Evolutionary conservation across 2,329 filamentous ascomycete genomes (phyloP), one percentile per base, ranked within the genome.

Genomic region (Neopestalotiopsis rosae): DNA sequence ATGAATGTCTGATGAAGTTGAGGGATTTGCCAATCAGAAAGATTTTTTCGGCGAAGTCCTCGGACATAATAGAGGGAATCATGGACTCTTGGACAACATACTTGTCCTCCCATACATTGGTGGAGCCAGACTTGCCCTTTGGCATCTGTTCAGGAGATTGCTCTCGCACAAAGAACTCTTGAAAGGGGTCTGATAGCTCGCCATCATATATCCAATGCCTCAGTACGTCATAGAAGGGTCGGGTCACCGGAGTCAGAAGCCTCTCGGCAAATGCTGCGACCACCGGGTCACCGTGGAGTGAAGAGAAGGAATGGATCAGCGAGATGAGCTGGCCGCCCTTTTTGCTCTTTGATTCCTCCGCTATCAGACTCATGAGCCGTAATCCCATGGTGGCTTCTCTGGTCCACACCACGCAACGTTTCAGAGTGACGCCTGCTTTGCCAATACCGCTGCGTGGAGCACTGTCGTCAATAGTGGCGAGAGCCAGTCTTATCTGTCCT

Each of bases 121-220:
- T 95, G 17, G 93, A 92, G 30, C 89, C 91, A 63, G 84, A 83
- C 73, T 85, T 87, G 63, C 69, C 85, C 83, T 70, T 89, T 38
- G 77, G 68, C 67, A 79, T 74, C 38, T 85, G 81, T 61, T 82
- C 81, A 5, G 89, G 86, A 66, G 91, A 88, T 74, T 95, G 94
- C 78, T 98, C 94, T 24, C 90, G 90, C 24, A 99, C 95, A 75
- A 99, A 98, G 81, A 99, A 99, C 77, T 99, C 96, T 68, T 90
- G 87, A 76, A 95, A 98, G 0, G 97, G 96, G 80, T 99, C 96
- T n/a, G 94, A 94, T 14, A 99, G 87, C 83, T 99, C 97, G 70
- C 96, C 96, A 76, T 99, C 95, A 77, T 99, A 99, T 65, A 99
- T 97, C 96, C 96, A 99, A 75, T 94, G 92, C 67, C 94, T 90